Conservation (phyloP, 2,329 filamentous ascomycete genomes). For the Stromatinia cepivora region DNA sequence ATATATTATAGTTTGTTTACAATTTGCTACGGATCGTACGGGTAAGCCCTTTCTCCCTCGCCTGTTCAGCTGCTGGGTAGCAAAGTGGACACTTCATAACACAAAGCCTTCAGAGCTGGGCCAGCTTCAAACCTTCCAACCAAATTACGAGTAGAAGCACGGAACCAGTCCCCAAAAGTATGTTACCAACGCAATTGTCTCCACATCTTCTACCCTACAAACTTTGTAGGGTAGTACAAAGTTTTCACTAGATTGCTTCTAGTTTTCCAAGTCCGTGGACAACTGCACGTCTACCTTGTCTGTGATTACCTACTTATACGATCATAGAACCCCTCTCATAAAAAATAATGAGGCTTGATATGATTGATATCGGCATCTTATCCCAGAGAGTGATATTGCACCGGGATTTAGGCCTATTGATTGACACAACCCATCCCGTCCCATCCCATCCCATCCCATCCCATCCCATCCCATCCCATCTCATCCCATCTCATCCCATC, state of each 20-base stretch:
- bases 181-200: background rate
- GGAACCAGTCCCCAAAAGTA: background rate
- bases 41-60: background rate
- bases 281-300: background rate
- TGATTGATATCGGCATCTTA: slow-evolving; percentile 24
- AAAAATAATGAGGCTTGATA: slow-evolving; percentile 9
- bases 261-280: slow-evolving; percentile 6
- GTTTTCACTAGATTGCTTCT: slow-evolving; percentile 1
- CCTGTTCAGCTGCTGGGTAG: background rate
- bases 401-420: slow-evolving; percentile 2
- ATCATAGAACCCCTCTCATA: background rate
- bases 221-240: no score
- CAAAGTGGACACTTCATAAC: background rate
- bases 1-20: slow-evolving; percentile 4
- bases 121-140: slow-evolving; percentile 8
- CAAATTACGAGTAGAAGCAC: slow-evolving; percentile 6
- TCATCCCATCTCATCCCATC: no score
- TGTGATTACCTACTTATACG: slow-evolving; percentile 9
- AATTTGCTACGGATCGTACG: slow-evolving; percentile 1
- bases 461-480: slow-evolving; percentile 13
- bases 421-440: slow-evolving; percentile 18
- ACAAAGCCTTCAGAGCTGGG: background rate
- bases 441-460: slow-evolving; percentile 12
- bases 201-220: background rate
- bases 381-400: slow-evolving; percentile 26